A percentile compares a stretch with the other conserved stretches of the same genome.
Evolutionary conservation across 345 rosid genomes (phyloP).

Genomic region (Zanthoxylum bungeanum): DNA sequence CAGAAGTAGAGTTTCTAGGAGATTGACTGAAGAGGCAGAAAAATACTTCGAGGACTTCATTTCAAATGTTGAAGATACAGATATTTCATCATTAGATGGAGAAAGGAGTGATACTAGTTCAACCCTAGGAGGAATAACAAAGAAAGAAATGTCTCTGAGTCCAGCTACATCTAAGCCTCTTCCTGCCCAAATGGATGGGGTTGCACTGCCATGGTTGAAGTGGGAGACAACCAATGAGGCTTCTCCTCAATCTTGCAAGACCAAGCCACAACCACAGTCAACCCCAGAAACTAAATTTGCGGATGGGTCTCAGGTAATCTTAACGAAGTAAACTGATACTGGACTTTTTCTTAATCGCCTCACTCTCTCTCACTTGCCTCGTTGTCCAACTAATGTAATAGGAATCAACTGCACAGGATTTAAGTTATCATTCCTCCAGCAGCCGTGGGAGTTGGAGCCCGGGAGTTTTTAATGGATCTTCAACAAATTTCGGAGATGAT

Average conservation of each 20-base stretch:
- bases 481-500: constrained; percentile 24
- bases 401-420: constrained; percentile 44
- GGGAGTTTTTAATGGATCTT: constrained; percentile 25
- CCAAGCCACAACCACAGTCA: constrained; percentile 26
- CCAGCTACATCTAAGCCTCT: constrained; percentile 32
- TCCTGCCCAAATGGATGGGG: constrained; percentile 83
- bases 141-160: constrained; percentile 40
- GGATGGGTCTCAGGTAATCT: constrained; percentile 46
- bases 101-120: constrained; percentile 94
- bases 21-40: constrained; percentile 87
- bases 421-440: constrained; percentile 43
- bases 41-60: constrained; percentile 85
- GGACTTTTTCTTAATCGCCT: not conserved
- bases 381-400: constrained; percentile 15
- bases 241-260: constrained; percentile 38
- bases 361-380: not conserved
- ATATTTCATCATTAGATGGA: constrained; percentile 90
- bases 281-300: constrained; percentile 28
- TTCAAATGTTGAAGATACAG: constrained; percentile 87
- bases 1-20: constrained; percentile 64
- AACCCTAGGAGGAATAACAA: constrained; percentile 45
- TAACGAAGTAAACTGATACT: not conserved
- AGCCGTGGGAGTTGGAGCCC: constrained; percentile 91
- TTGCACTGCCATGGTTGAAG: constrained; percentile 84
- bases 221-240: constrained; percentile 85